Evolutionary conservation across 345 rosid genomes (phyloP).

Genomic region (Erodium maritimum): DNA sequence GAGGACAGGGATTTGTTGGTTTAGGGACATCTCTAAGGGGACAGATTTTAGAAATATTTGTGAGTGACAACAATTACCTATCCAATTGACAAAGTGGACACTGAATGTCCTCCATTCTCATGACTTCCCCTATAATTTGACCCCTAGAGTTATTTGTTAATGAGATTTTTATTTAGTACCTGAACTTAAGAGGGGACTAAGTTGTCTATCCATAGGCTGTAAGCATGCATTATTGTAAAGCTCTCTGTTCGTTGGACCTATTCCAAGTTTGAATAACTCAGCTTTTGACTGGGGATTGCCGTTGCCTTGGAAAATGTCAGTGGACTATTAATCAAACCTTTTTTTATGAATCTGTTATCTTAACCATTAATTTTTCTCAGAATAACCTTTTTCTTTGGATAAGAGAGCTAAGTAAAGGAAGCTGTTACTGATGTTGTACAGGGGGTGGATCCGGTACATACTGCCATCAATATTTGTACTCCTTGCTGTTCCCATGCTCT

Average conservation of each 20-base stretch:
- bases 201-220: neutral
- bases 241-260: neutral
- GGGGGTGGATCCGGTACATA: conserved; percentile 64
- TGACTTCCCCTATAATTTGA: no score
- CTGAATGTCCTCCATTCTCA: neutral
- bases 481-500: conserved; percentile 53
- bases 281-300: neutral
- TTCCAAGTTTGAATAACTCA: neutral
- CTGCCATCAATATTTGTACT: conserved; percentile 38
- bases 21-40: neutral
- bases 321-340: neutral
- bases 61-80: neutral
- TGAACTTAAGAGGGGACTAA: neutral
- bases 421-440: conserved; percentile 19
- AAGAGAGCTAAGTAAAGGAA: conserved; percentile 5
- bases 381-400: conserved; percentile 1
- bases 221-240: neutral
- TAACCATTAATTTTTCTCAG: neutral
- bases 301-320: no score
- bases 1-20: neutral
- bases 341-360: neutral
- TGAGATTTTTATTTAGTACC: neutral
- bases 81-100: neutral
- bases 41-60: neutral
- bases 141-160: neutral